Conservation (phyloP, 306 rosid species). For the Corylus americana region DNA sequence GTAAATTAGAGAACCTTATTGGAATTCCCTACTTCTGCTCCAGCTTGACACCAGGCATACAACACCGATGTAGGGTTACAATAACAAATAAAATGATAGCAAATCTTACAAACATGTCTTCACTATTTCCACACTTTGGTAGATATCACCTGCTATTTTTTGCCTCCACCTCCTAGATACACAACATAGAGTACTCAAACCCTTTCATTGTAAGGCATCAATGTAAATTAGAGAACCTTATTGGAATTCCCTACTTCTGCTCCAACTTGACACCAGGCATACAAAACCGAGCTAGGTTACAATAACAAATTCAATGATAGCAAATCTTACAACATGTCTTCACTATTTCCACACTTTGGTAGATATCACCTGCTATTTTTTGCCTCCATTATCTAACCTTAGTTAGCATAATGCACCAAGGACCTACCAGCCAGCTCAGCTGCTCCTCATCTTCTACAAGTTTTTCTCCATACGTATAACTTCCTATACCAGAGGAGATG, state of each 20-base stretch:
- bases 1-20: neutral
- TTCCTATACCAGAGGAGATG: neutral
- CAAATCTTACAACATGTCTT: neutral
- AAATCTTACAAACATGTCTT: neutral
- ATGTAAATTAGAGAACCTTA: neutral
- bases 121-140: neutral
- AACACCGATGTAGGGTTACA: neutral
- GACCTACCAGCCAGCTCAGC: neutral
- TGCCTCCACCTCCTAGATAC: neutral
- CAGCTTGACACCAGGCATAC: neutral
- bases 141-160: neutral
- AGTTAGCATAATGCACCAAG: neutral
- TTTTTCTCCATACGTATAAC: neutral
- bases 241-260: neutral
- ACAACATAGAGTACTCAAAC: neutral
- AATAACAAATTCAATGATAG: neutral
- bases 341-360: neutral
- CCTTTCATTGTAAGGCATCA: neutral
- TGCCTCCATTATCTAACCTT: neutral
- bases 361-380: neutral
- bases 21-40: neutral
- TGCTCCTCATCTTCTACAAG: neutral
- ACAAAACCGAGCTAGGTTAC: neutral
- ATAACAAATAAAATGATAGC: neutral
- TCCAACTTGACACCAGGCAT: neutral